Evolutionary conservation across 2,329 filamentous ascomycete species (phyloP), one percentile per base, ranked within the genome.

Genomic region (Immersiporthe knoxdaviesiana): DNA sequence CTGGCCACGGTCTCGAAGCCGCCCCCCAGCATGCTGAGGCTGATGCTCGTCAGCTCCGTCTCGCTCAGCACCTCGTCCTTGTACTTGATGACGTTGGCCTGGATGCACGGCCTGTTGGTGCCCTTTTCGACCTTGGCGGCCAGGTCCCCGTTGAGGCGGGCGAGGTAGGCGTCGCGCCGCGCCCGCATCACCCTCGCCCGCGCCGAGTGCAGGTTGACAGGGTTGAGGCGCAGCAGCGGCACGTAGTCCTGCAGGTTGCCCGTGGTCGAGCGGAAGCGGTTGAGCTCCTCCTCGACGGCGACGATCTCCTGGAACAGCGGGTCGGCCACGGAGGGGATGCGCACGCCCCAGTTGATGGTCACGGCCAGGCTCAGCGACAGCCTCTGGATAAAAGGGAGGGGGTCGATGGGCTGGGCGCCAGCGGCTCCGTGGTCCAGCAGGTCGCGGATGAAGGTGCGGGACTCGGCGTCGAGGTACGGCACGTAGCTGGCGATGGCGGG

Each of bases 381-480:
- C 11, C 70, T 65, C 59, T 72, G 69, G 54, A 72, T 69, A 44
- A 71, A 66, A 12, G 67, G 63, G 6, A 68, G 66, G 16, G 71
- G 71, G 64, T 72, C 68, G 16, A 72, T 67, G 39, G 71, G 68
- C n/a, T 58, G 63, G 39, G 16, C 16, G 2, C 88, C 89, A 69
- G 83, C 84, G 72, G 89, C 84, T n/a, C 81, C 77, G 67, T 90
- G 80, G 2, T 21, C 52, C 16, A 71, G 44, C 67, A 90, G 81
- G 72, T 91, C 89, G 68, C 84, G 86, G 76, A 91, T 87, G 64
- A 87, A 78, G 5, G 74, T 76, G 56, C 88, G 63, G 82, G 86
- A 84, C 74, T 91, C 89, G 37, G 90, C 84, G 72, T 91, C 88
- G 71, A 91, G 87, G 73, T 90, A 89, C 47, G 89, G 89, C 83